A percentile compares a stretch with the other conserved stretches of the same genome.
Conservation (phyloP, 2,329 filamentous ascomycete species). For the Trichoderma pleuroti region DNA sequence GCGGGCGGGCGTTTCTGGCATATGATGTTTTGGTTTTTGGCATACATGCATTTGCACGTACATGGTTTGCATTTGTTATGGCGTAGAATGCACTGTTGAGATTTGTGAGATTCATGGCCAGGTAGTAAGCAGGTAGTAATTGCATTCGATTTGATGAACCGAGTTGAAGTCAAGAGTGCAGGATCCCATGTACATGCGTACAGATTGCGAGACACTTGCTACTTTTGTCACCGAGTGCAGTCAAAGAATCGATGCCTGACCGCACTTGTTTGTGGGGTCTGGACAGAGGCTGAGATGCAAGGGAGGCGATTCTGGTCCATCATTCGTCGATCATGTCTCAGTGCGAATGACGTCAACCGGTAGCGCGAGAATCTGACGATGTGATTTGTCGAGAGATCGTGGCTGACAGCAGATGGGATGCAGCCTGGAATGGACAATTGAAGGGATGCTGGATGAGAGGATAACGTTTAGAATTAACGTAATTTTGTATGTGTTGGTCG, state of each 20-base stretch:
- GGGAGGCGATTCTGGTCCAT: neutral
- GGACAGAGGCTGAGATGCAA: neutral
- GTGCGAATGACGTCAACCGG: constrained; percentile 1
- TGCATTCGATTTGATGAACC: neutral
- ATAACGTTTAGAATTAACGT: neutral
- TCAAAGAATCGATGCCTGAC: neutral
- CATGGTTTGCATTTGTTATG: neutral
- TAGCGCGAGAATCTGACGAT: neutral
- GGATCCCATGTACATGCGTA: neutral
- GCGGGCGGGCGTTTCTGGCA: constrained; percentile 8
- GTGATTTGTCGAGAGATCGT: neutral
- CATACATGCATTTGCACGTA: neutral
- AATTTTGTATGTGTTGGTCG: neutral
- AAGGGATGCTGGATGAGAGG: too few relatives aligned
- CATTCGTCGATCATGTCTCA: neutral
- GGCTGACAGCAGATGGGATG: neutral
- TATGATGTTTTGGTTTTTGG: neutral
- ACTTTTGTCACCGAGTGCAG: neutral
- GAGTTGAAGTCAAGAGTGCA: neutral
- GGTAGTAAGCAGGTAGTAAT: neutral
- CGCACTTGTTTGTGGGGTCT: neutral
- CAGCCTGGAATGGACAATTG: neutral
- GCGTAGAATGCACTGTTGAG: neutral
- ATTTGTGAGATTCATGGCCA: neutral
- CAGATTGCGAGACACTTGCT: neutral